A percentile compares a stretch with the other conserved stretches of the same genome.
Conservation (phyloP, 2,329 filamentous ascomycete genomes). For the Nothopassalora personata region DNA sequence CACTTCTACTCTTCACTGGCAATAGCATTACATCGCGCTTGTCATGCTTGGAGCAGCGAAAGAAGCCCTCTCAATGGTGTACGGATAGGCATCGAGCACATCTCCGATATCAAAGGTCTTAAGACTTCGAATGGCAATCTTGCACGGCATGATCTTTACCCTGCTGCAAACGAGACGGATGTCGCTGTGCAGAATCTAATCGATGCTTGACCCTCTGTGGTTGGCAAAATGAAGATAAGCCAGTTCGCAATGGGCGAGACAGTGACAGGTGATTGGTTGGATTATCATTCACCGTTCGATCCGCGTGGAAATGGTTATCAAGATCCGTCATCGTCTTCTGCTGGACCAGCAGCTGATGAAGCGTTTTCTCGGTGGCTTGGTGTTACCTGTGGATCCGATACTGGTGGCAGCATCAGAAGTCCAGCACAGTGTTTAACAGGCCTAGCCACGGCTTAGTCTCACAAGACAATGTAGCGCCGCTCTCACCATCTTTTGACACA, state of each 20-base stretch:
- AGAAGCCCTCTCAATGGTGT: slow-evolving; percentile 56
- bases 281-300: slow-evolving; percentile 39
- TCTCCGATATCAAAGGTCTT: slow-evolving; percentile 54
- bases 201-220: slow-evolving; percentile 54
- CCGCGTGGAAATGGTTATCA: slow-evolving; percentile 15
- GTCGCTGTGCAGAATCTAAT: slow-evolving; percentile 52
- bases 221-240: slow-evolving; percentile 42
- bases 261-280: slow-evolving; percentile 47
- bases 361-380: slow-evolving; percentile 48
- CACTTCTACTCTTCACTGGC: slow-evolving; percentile 39
- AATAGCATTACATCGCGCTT: slow-evolving; percentile 54
- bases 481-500: slow-evolving; percentile 46
- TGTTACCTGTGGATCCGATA: slow-evolving; percentile 47
- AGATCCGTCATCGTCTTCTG: slow-evolving; percentile 38
- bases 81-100: slow-evolving; percentile 59
- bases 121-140: slow-evolving; percentile 54
- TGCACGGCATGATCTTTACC: slow-evolving; percentile 53
- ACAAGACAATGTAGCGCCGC: slow-evolving; percentile 46
- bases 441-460: slow-evolving; percentile 45
- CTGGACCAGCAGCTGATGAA: slow-evolving; percentile 43
- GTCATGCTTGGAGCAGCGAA: slow-evolving; percentile 49
- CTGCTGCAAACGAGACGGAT: slow-evolving; percentile 43
- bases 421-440: slow-evolving; percentile 46
- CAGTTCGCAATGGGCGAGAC: slow-evolving; percentile 41
- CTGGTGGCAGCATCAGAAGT: slow-evolving; percentile 47